phyloP scores from a whole-genome alignment of 495 filamentous ascomycete species.

The Penicillium nucicola region DNA sequence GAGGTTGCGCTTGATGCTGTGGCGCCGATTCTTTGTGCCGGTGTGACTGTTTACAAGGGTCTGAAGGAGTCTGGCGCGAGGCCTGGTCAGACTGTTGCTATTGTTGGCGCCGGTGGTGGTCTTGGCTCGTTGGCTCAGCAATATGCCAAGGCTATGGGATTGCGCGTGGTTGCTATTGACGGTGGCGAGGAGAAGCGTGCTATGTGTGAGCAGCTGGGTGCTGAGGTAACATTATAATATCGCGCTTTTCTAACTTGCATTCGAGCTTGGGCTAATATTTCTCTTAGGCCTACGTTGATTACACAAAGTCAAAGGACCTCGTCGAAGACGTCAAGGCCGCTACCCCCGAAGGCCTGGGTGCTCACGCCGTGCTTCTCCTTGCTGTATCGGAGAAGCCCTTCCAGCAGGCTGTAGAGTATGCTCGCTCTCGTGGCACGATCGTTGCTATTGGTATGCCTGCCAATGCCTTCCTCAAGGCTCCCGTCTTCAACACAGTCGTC shows the following conservation, averaged over 20 bases:
- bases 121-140: conserved; percentile 78
- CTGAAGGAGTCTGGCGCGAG: conserved; percentile 72
- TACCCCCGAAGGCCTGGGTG: conserved; percentile 73
- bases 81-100: conserved; percentile 68
- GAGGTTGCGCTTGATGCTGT: conserved; percentile 70
- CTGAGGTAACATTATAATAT: no score
- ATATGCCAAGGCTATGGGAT: conserved; percentile 84
- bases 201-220: conserved; percentile 64
- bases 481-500: conserved; percentile 80
- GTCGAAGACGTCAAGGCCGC: conserved; percentile 75
- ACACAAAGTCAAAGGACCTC: conserved; percentile 63
- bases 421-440: conserved; percentile 73
- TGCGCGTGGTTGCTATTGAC: conserved; percentile 72
- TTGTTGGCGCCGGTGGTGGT: conserved; percentile 84
- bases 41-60: conserved; percentile 89
- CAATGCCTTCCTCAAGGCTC: conserved; percentile 69
- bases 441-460: conserved; percentile 84
- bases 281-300: conserved; percentile 65
- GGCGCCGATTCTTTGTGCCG: conserved; percentile 79
- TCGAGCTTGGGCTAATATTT: neutral
- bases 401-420: conserved; percentile 85
- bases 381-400: conserved; percentile 86
- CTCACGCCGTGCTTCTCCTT: conserved; percentile 81
- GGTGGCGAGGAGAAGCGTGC: conserved; percentile 70
- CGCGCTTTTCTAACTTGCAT: no score